Evolutionary conservation across 495 filamentous ascomycete genomes (phyloP), one percentile per base, ranked within the genome.

Genomic region (Platismatia glauca): DNA sequence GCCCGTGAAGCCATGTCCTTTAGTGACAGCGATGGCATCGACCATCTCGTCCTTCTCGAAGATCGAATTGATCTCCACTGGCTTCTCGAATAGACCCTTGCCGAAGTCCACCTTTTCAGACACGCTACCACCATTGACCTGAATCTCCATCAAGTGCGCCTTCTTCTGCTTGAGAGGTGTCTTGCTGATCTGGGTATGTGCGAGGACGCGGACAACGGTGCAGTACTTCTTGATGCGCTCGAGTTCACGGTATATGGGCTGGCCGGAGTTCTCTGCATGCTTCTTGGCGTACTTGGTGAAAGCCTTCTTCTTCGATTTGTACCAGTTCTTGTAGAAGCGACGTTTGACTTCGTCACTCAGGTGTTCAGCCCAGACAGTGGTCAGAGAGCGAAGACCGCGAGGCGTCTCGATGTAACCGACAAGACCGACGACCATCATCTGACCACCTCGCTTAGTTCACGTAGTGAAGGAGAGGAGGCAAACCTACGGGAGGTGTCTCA

Each of bases 271-370:
- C 78, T 96, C 91, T 69, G 95, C 88, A 87, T 97, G 90, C 85
- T 95, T 93, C 90, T 97, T 97, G 84, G 95, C 89, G 81, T 99
- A 99, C 84, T 95, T 96, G 83, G 95, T 99, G 84, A 97, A 99
- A 62, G 95, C 95, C 91, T 99, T 99, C 90, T 96, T 97, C 92
- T 99, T 99, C 84, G 84, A 89, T 84, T 95, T 95, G 89, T 99
- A 99, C 95, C 95, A 99, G 86, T 99, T 99, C 91, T 99, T 99
- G 88, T 99, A 99, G 90, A 99, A 99, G 75, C 95, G 91, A 69
- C 95, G 89, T 84, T 95, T 96, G 79, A 99, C 77, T 82, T 97
- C 95, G 78, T 99, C 95, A 79, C 87, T 88, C 76, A 99, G 78
- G 79, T 99, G 95, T 84, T 97, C 92, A 75, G 94, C 94, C 95